A percentile compares a stretch with the other conserved stretches of the same genome.
Evolutionary conservation across 352 stramenopile species (phyloP).

Genomic region (Sclerospora graminicola): DNA sequence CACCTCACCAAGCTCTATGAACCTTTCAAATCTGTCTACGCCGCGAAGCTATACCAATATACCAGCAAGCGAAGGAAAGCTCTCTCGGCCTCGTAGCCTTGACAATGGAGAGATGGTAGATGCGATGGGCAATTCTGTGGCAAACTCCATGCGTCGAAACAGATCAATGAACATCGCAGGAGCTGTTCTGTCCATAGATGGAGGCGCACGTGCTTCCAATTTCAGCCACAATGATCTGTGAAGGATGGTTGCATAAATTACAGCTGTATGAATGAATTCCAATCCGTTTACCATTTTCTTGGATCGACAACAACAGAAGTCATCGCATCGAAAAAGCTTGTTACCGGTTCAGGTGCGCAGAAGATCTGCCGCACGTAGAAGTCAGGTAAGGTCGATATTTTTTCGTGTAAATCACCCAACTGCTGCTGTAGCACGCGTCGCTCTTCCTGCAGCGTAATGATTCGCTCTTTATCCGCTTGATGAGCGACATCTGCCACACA

Average conservation of each 20-base stretch:
- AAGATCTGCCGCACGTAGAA: slow-evolving; percentile 84
- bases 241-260: slow-evolving; percentile 1
- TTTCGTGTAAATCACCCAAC: slow-evolving; percentile 64
- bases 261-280: slow-evolving; percentile 12
- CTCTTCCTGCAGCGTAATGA: slow-evolving; percentile 49
- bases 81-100: slow-evolving; percentile 15
- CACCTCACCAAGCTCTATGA: slow-evolving; percentile 80
- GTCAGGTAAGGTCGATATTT: slow-evolving; percentile 74
- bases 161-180: slow-evolving; percentile 72
- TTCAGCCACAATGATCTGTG: slow-evolving; percentile 39
- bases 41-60: slow-evolving; percentile 6
- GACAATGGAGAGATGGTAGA: slow-evolving; percentile 18
- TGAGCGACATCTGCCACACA: slow-evolving; percentile 48
- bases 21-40: slow-evolving; percentile 51
- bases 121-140: slow-evolving; percentile 7
- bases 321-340: slow-evolving; percentile 77
- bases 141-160: slow-evolving; percentile 45
- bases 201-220: slow-evolving; percentile 19
- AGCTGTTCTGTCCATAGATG: slow-evolving; percentile 76
- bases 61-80: slow-evolving; percentile 8
- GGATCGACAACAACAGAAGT: slow-evolving; percentile 31
- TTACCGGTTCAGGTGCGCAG: slow-evolving; percentile 54
- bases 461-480: slow-evolving; percentile 47
- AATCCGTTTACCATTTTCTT: slow-evolving; percentile 20
- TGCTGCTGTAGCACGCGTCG: slow-evolving; percentile 57